These are phyloP conservation scores for Chlorella sp. DNA, from an alignment of 139 green algal species.

Conservation along the genomic window DNA sequence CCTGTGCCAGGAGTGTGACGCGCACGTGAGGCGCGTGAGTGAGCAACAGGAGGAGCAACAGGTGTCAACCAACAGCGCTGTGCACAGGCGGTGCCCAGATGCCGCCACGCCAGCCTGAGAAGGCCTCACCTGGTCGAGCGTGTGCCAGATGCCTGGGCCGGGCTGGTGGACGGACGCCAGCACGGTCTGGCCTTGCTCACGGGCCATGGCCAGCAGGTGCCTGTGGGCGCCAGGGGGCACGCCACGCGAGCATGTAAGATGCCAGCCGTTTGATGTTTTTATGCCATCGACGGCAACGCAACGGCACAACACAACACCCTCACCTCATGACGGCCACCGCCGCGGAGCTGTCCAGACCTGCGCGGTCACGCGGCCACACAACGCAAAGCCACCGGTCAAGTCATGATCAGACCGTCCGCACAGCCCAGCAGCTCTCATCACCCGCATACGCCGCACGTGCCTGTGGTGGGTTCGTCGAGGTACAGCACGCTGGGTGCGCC, in stretches of 20 bases:
- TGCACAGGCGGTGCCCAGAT: not conserved
- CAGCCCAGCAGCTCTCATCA: no score
- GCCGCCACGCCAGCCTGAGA: not conserved
- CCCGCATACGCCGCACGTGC: no score
- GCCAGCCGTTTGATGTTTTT: not conserved
- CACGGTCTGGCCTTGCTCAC: conserved; percentile 64
- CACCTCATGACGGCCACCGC: conserved; percentile 42
- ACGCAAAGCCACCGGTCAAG: no score
- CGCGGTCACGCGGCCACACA: no score
- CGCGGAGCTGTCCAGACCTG: conserved; percentile 71
- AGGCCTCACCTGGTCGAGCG: conserved; percentile 63
- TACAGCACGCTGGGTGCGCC: conserved; percentile 45
- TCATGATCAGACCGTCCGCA: no score
- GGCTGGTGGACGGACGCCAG: conserved; percentile 85
- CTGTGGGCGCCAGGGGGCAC: not conserved
- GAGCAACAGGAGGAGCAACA: not conserved
- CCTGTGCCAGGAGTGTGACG: conserved; percentile 25
- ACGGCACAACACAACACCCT: not conserved
- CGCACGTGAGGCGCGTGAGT: not conserved
- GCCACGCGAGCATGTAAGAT: not conserved
- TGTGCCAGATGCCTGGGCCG: conserved; percentile 71
- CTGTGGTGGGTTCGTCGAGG: conserved; percentile 79
- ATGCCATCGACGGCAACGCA: not conserved
- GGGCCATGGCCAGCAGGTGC: conserved; percentile 46
- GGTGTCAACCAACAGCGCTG: not conserved